These are phyloP conservation scores for Haberlea rhodopensis DNA, from an alignment of 257 asterid genomes.

Conservation along the genomic window DNA sequence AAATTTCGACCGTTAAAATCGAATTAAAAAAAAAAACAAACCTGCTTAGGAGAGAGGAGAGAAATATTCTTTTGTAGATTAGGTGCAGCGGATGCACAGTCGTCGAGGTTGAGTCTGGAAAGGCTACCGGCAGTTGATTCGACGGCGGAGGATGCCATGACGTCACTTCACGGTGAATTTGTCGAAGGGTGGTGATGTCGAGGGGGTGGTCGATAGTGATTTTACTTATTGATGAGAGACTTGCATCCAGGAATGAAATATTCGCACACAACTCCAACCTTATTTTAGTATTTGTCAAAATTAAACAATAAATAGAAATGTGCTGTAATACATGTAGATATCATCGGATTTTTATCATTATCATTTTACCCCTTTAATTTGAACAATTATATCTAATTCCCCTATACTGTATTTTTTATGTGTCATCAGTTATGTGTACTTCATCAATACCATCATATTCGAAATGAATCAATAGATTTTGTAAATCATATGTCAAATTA, in stretches of 20 bases:
- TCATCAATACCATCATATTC: no score
- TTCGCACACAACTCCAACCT: no score
- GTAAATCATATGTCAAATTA: no score
- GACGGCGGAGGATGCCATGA: constrained; percentile 41
- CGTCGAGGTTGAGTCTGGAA: constrained; percentile 44
- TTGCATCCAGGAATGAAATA: no score
- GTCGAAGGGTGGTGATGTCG: constrained; percentile 22
- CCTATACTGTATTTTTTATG: no score
- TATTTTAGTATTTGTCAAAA: neutral
- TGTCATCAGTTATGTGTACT: no score
- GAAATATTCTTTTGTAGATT: constrained; percentile 59
- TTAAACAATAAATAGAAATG: neutral
- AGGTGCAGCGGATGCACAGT: constrained; percentile 50
- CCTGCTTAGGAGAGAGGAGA: constrained; percentile 71
- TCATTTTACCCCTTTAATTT: no score
- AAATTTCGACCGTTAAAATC: neutral
- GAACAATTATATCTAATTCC: no score
- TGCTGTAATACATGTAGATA: no score
- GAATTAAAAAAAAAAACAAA: neutral
- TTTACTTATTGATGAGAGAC: no score
- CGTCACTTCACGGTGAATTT: constrained; percentile 26
- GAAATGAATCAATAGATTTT: no score
- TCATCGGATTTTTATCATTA: no score
- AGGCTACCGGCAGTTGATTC: constrained; percentile 45
- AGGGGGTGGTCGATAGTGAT: neutral